Evolutionary conservation across 257 asterid genomes (phyloP).

Genomic region (Avicennia marina): DNA sequence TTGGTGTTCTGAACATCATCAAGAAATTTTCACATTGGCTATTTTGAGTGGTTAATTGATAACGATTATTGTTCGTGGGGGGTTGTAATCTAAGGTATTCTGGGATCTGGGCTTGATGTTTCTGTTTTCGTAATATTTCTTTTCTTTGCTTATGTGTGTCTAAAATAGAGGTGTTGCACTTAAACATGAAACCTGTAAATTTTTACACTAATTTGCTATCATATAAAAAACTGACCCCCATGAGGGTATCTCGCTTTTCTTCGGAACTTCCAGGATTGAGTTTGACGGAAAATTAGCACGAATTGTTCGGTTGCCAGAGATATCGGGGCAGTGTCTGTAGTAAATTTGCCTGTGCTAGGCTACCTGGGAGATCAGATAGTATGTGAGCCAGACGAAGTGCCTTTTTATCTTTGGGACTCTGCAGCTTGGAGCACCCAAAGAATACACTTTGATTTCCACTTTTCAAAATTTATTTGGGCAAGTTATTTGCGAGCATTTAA

Average conservation of each 20-base stretch:
- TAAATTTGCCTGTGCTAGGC: background rate
- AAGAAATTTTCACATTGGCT: background rate
- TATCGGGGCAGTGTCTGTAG: background rate
- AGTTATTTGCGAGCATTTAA: background rate
- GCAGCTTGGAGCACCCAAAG: background rate
- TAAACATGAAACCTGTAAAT: too few relatives aligned
- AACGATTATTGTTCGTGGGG: slow-evolving; percentile 14
- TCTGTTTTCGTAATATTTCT: background rate
- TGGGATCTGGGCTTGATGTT: slow-evolving; percentile 29
- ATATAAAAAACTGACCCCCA: too few relatives aligned
- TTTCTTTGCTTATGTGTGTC: background rate
- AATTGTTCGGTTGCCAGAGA: too few relatives aligned
- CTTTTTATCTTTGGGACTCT: background rate
- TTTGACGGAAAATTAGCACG: background rate
- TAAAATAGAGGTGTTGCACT: too few relatives aligned
- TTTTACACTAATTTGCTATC: too few relatives aligned
- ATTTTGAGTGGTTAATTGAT: slow-evolving; percentile 1
- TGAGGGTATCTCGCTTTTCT: too few relatives aligned
- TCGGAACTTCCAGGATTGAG: background rate
- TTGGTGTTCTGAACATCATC: background rate
- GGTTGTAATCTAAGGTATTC: slow-evolving; percentile 12
- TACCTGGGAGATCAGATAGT: slow-evolving; percentile 15
- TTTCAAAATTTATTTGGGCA: background rate
- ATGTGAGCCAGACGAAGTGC: background rate
- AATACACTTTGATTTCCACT: background rate